Conservation (phyloP, 768 basidiomycete genomes). For the Daedaleopsis sinensis region DNA sequence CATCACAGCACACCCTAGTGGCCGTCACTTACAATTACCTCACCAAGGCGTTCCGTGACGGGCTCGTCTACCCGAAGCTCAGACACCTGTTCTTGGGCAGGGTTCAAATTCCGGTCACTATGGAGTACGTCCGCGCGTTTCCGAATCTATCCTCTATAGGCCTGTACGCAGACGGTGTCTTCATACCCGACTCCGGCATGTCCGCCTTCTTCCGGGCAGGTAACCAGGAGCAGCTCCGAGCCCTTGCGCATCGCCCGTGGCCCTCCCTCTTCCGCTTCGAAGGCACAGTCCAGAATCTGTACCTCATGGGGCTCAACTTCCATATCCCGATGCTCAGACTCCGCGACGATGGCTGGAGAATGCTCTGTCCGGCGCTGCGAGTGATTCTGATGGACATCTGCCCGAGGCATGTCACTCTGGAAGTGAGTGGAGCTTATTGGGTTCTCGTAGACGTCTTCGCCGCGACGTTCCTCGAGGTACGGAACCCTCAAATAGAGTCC, state of each 20-base stretch:
- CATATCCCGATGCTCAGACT: background rate
- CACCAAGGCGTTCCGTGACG: background rate
- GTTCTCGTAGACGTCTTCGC: background rate
- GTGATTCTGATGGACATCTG: background rate
- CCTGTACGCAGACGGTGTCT: background rate
- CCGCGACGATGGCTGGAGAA: background rate
- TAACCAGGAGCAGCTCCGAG: background rate
- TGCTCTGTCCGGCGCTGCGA: background rate
- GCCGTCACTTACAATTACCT: no score
- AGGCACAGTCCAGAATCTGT: background rate
- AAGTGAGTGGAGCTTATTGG: background rate
- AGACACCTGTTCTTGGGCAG: background rate
- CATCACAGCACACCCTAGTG: background rate
- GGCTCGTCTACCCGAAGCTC: background rate
- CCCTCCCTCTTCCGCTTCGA: background rate
- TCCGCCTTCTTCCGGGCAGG: background rate
- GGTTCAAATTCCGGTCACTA: background rate
- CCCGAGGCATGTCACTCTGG: background rate
- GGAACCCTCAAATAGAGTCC: background rate
- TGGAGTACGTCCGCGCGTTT: background rate
- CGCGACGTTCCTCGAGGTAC: background rate
- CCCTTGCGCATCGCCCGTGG: background rate
- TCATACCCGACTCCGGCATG: background rate
- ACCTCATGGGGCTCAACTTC: background rate
- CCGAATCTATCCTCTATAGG: background rate